phyloP scores from a whole-genome alignment of 495 filamentous ascomycete genomes.

The Copromyces sp. region DNA sequence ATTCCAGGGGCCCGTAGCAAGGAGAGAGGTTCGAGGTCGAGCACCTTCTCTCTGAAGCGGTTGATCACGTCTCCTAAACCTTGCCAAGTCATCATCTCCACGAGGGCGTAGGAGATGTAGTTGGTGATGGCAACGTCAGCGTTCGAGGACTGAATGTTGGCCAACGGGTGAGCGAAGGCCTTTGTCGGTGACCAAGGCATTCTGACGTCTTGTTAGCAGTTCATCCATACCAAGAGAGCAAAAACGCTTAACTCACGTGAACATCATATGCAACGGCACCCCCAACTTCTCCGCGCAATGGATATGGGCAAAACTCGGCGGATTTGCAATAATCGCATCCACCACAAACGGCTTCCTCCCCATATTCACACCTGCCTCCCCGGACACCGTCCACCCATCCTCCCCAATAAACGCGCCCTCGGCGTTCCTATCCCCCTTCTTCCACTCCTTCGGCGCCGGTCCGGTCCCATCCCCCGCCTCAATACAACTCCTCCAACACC shows the following conservation, averaged over 20 bases:
- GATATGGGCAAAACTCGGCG: slow-evolving; percentile 55
- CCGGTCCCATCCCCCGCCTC: slow-evolving; percentile 35
- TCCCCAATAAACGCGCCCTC: not conserved
- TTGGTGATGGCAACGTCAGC: slow-evolving; percentile 50
- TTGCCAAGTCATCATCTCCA: slow-evolving; percentile 59
- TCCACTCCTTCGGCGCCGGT: slow-evolving; percentile 4
- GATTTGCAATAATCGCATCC: slow-evolving; percentile 64
- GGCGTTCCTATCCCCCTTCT: not conserved
- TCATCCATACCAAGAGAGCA: not conserved
- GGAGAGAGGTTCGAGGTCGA: slow-evolving; percentile 52
- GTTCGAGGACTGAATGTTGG: slow-evolving; percentile 53
- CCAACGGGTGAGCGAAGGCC: slow-evolving; percentile 60
- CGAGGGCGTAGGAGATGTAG: slow-evolving; percentile 63
- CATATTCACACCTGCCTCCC: slow-evolving; percentile 9
- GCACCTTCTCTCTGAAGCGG: slow-evolving; percentile 46
- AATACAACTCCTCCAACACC: slow-evolving; percentile 53
- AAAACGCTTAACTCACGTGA: slow-evolving; percentile 23
- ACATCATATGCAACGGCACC: slow-evolving; percentile 57
- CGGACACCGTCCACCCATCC: not conserved
- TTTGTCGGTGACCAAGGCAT: slow-evolving; percentile 55
- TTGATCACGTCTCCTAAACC: slow-evolving; percentile 58
- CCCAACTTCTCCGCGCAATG: slow-evolving; percentile 57
- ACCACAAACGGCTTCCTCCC: slow-evolving; percentile 47
- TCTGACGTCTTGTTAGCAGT: slow-evolving; percentile 1
- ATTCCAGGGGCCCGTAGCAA: slow-evolving; percentile 56